Conservation (phyloP, 2,329 filamentous ascomycete species). For the Furcasterigmium sp. region DNA sequence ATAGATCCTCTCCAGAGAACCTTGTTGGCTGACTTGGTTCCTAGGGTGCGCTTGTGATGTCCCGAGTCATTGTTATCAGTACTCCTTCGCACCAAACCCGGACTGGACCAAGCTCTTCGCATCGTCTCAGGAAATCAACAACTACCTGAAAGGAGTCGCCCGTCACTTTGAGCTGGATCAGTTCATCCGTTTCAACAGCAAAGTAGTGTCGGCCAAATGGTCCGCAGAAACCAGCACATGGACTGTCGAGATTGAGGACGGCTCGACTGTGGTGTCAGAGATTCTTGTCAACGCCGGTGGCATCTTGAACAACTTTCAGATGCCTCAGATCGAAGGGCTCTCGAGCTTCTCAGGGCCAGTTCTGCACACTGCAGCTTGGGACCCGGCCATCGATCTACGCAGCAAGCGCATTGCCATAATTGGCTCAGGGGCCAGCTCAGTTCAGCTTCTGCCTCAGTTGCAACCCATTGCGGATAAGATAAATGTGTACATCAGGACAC, state of each 20-base stretch:
- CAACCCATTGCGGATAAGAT: constrained; percentile 32
- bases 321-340: constrained; percentile 41
- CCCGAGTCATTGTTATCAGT: constrained; percentile 14
- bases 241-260: constrained; percentile 19
- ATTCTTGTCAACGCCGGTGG: constrained; percentile 15
- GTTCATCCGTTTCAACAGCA: constrained; percentile 17
- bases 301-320: constrained; percentile 30
- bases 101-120: constrained; percentile 18
- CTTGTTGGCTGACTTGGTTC: not conserved
- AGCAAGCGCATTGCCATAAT: constrained; percentile 31
- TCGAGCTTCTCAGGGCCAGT: constrained; percentile 37
- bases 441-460: constrained; percentile 35
- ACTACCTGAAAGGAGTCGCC: constrained; percentile 33
- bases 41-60: constrained; percentile 17
- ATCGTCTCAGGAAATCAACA: constrained; percentile 28
- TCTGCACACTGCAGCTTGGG: constrained; percentile 39
- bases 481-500: constrained; percentile 39
- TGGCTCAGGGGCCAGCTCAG: constrained; percentile 24
- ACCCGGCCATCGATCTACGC: constrained; percentile 28
- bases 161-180: constrained; percentile 25
- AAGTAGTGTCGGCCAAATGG: constrained; percentile 22
- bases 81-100: constrained; percentile 3
- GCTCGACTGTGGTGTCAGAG: constrained; percentile 7
- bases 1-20: not conserved
- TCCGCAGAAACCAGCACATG: constrained; percentile 27